Base-by-base conservation (phyloP, 331 rosid species). In the Spiraea crenata region DNA sequence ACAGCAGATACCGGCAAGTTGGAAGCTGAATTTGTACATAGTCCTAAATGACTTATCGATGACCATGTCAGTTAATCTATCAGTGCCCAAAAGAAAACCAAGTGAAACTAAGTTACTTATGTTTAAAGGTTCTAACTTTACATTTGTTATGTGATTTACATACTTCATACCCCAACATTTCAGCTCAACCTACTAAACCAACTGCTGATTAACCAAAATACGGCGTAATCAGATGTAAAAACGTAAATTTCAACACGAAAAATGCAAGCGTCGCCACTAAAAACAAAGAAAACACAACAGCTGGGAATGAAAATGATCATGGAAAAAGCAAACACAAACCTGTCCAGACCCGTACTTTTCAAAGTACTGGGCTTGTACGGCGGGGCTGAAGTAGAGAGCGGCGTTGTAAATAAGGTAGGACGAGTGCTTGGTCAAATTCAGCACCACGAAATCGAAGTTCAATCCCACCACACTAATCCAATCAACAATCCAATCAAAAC, bases 381-480 rank as follows among this genome's bases (percentile, higher is more conserved):
- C 55, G 19, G 90, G 65, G 79, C 96, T 89, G 68, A 89, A 89
- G 95, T 74, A 92, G 68, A 89, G 95, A 57, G 89, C 81, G 41
- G 81, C 86, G 25, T 92, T 92, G 87, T 89, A 85, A 42, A 92
- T 92, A 51, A 92, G 83, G 70, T 87, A 92, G 3, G 89, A 72
- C 17, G 88, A 77, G 48, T 81, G 88, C 79, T 92, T 92, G 2
- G 89, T 84, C 73, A 81, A 76, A 72, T 86, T 87, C 38, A 92
- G 85, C 48, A 92, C 49, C 77, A 79, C 86, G 50, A 37, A 89
- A 86, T 92, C 93, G 17, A 92, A 83, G 84, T 79, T 92, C 66
- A 89, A 79, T 5, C 98, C 96, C 45, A 89, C 93, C 44, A 92
- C 96, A 69, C 98, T 89, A 69, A 65, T 63, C 46, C 31, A 71